A percentile compares a stretch with the other conserved stretches of the same genome.
These are phyloP conservation scores for Phytophthora kernoviae DNA, from an alignment of 352 stramenopile species.

Conservation along the genomic window DNA sequence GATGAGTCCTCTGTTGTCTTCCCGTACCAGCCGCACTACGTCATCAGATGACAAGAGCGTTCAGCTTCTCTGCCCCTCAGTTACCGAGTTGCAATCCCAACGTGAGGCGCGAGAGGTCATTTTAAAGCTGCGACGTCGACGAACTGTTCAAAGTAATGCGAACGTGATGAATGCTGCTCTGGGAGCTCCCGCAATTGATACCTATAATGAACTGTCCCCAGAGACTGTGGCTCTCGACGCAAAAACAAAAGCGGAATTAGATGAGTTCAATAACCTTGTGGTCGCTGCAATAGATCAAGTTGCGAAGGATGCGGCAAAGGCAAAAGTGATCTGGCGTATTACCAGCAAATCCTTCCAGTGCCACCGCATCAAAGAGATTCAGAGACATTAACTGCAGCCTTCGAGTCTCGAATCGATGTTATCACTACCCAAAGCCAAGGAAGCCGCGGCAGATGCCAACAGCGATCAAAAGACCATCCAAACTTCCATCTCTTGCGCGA, in stretches of 20 bases:
- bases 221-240: constrained; percentile 37
- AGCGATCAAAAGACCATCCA: constrained; percentile 12
- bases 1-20: not conserved
- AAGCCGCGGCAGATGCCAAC: constrained; percentile 17
- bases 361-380: constrained; percentile 9
- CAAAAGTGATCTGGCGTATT: constrained; percentile 64
- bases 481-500: constrained; percentile 21
- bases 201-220: constrained; percentile 25
- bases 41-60: not conserved
- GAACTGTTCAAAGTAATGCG: constrained; percentile 7
- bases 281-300: constrained; percentile 44
- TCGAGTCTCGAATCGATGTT: not conserved
- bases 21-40: not conserved
- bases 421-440: not conserved
- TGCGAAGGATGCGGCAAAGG: constrained; percentile 33
- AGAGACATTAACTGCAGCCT: not conserved
- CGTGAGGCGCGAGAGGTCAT: constrained; percentile 45
- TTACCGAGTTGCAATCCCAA: constrained; percentile 30
- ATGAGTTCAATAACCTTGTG: constrained; percentile 62
- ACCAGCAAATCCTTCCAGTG: constrained; percentile 53
- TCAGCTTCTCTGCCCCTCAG: not conserved
- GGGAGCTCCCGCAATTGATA: constrained; percentile 2
- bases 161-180: not conserved
- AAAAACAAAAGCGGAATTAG: constrained; percentile 48
- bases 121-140: constrained; percentile 36